Percentiles rank a stretch among this genome's conserved stretches.
Conservation (phyloP, 1,284 basidiomycete species). For the Apiotrichum montevideense region DNA sequence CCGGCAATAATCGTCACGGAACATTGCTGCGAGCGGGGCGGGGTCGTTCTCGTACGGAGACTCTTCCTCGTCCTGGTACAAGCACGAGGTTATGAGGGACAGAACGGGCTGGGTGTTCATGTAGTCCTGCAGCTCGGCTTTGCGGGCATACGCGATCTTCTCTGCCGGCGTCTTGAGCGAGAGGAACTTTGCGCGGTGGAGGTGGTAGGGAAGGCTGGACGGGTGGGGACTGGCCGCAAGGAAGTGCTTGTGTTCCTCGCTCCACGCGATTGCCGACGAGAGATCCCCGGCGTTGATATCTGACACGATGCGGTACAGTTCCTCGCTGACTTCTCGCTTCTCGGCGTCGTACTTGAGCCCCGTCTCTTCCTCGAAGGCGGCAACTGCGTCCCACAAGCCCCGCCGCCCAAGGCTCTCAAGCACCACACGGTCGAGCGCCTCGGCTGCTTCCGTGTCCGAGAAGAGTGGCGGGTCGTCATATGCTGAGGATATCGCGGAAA, state of each 20-base stretch:
- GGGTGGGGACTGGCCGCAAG: slow-evolving; percentile 56
- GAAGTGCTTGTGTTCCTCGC: slow-evolving; percentile 58
- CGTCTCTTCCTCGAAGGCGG: slow-evolving; percentile 54
- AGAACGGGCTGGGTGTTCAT: slow-evolving; percentile 67
- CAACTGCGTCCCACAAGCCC: slow-evolving; percentile 39
- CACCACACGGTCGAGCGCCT: slow-evolving; percentile 35
- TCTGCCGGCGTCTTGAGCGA: slow-evolving; percentile 44
- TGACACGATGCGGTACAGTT: slow-evolving; percentile 66
- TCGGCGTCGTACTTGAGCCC: slow-evolving; percentile 57
- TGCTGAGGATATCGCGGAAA: slow-evolving; percentile 36
- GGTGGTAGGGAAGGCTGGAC: slow-evolving; percentile 74
- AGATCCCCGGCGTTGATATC: slow-evolving; percentile 64
- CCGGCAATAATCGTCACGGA: slow-evolving; percentile 84
- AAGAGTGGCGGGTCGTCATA: slow-evolving; percentile 44
- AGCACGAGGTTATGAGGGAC: slow-evolving; percentile 67
- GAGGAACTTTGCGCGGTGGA: slow-evolving; percentile 80
- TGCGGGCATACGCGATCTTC: slow-evolving; percentile 70
- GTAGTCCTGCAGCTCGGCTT: slow-evolving; percentile 59
- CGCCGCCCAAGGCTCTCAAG: slow-evolving; percentile 38
- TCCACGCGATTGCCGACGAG: slow-evolving; percentile 72
- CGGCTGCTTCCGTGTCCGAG: slow-evolving; percentile 23
- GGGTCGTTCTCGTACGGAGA: slow-evolving; percentile 27
- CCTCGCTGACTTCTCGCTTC: slow-evolving; percentile 58
- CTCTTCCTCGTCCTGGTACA: slow-evolving; percentile 48
- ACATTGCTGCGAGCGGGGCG: slow-evolving; percentile 67